A percentile compares a stretch with the other conserved stretches of the same genome.
Evolutionary conservation across 164 flowering plant genomes (phyloP).

Genomic region (Cinnamomum micranthum): DNA sequence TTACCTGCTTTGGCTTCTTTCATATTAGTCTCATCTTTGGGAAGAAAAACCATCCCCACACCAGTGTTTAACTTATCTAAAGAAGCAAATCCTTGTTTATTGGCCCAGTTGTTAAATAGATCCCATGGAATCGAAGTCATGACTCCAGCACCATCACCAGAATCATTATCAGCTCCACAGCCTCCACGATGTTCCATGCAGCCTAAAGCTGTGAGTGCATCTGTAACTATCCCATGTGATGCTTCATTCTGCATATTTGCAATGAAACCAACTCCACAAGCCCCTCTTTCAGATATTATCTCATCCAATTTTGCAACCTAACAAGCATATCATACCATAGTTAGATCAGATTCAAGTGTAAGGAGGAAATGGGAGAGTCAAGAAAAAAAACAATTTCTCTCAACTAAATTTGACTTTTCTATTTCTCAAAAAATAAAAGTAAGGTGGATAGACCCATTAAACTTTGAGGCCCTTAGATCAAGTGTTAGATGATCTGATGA

Average conservation of each 20-base stretch:
- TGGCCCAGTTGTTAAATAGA: slow-evolving; percentile 77
- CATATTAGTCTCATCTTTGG: slow-evolving; percentile 54
- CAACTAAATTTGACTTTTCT: not conserved
- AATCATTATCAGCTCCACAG: slow-evolving; percentile 99
- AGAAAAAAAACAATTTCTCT: not conserved
- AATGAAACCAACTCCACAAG: slow-evolving; percentile 98
- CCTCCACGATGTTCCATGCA: slow-evolving; percentile 99
- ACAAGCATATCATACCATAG: not conserved
- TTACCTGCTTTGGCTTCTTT: slow-evolving; percentile 80
- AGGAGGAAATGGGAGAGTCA: not conserved
- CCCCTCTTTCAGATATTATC: slow-evolving; percentile 92
- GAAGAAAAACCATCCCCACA: slow-evolving; percentile 97
- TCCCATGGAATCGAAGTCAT: slow-evolving; percentile 99
- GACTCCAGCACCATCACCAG: slow-evolving; percentile 98
- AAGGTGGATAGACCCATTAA: too few species aligned
- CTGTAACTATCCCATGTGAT: slow-evolving; percentile 66
- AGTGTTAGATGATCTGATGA: too few species aligned
- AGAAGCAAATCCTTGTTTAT: slow-evolving; percentile 57
- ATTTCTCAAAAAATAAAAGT: not conserved
- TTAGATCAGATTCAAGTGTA: not conserved
- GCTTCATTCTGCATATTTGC: slow-evolving; percentile 84
- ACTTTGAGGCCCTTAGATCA: too few species aligned
- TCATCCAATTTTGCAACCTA: slow-evolving; percentile 85
- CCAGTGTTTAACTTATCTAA: slow-evolving; percentile 83
- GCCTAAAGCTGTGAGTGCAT: slow-evolving; percentile 92